Percentiles rank a stretch among this genome's conserved stretches.
These are phyloP conservation scores for Umbelopsis sp. DNA, from an alignment of 192 early-diverging fungal species.

Conservation along the genomic window DNA sequence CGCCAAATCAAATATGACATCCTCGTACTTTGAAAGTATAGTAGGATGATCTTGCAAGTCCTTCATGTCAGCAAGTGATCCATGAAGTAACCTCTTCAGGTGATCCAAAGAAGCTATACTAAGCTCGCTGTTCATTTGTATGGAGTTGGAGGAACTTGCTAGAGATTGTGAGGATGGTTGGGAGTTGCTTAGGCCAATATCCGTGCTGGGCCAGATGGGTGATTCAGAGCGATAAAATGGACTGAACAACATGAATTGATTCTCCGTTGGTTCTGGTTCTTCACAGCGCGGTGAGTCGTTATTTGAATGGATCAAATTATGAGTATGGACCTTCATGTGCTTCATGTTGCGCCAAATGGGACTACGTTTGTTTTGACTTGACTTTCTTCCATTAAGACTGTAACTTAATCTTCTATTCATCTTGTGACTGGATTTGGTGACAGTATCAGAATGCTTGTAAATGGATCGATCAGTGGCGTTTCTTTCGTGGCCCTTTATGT, in stretches of 20 bases:
- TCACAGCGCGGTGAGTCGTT: neutral
- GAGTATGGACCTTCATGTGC: constrained; percentile 2
- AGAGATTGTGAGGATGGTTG: neutral
- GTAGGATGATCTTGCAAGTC: constrained; percentile 5
- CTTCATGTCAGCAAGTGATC: constrained; percentile 62
- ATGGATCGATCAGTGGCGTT: neutral
- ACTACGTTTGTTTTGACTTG: neutral
- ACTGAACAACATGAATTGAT: constrained; percentile 5
- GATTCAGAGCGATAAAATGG: neutral
- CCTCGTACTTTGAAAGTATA: constrained; percentile 48
- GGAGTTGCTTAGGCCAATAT: neutral
- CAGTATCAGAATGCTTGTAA: neutral
- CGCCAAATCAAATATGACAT: constrained; percentile 62
- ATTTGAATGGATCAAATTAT: neutral
- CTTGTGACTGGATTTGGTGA: neutral
- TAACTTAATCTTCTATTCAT: neutral
- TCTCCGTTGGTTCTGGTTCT: neutral
- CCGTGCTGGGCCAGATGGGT: neutral
- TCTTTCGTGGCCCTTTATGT: neutral
- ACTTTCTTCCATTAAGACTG: neutral
- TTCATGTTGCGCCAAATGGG: constrained; percentile 8
- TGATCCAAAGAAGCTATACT: constrained; percentile 66
- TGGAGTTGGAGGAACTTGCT: constrained; percentile 4
- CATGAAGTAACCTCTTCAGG: constrained; percentile 61
- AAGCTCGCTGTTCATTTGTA: constrained; percentile 45